phyloP scores from a whole-genome alignment of 495 filamentous ascomycete genomes.

The Talaromyces nanjingensis region DNA sequence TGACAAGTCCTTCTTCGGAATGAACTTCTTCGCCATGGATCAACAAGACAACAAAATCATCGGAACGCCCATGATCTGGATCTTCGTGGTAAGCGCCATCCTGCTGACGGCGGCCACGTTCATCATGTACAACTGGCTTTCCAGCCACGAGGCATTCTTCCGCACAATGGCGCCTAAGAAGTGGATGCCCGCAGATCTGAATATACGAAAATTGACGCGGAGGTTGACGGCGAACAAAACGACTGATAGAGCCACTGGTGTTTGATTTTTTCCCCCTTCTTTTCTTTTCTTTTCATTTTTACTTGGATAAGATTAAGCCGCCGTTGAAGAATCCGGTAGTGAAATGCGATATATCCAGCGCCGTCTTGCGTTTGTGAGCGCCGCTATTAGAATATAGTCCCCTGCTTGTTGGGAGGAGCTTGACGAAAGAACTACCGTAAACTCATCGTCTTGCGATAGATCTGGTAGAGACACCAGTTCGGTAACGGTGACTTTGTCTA shows the following conservation, averaged over 20 bases:
- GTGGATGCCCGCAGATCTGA: neutral
- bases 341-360: slow-evolving; percentile 11
- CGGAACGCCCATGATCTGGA: slow-evolving; percentile 29
- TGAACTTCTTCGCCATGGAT: slow-evolving; percentile 32
- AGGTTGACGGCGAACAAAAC: neutral
- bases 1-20: slow-evolving; percentile 25
- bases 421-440: slow-evolving; percentile 12
- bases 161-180: slow-evolving; percentile 6
- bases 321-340: slow-evolving; percentile 1
- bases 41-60: slow-evolving; percentile 16
- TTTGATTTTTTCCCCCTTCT: neutral
- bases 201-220: neutral
- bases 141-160: slow-evolving; percentile 1
- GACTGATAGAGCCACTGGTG: neutral
- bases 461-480: slow-evolving; percentile 18
- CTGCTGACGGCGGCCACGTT: slow-evolving; percentile 21
- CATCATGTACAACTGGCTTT: slow-evolving; percentile 4
- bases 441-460: slow-evolving; percentile 17
- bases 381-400: slow-evolving; percentile 13
- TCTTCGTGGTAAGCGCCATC: slow-evolving; percentile 22
- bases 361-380: slow-evolving; percentile 10
- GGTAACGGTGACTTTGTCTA: slow-evolving; percentile 10
- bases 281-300: neutral
- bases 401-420: neutral
- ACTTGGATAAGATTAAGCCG: neutral